Conservation (phyloP, 257 asterid species). For the Jasminum sambac region DNA sequence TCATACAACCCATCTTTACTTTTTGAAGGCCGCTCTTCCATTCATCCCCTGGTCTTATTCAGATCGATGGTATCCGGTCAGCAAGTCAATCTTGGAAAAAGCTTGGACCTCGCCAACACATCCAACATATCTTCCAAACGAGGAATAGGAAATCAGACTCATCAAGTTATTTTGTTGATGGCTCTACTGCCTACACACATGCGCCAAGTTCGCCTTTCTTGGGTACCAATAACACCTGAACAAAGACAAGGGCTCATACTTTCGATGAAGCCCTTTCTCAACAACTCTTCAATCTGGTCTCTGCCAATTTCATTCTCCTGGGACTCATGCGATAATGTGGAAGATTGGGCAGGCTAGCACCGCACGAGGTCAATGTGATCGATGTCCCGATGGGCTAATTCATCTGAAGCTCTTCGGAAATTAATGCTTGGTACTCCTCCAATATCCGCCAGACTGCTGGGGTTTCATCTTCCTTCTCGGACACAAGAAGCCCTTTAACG, state of each 20-base stretch:
- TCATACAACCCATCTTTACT: no score
- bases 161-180: neutral
- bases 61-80: neutral
- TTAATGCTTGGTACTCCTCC: no score
- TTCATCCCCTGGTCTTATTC: neutral
- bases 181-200: neutral
- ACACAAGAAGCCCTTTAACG: no score
- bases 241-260: neutral
- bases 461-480: no score
- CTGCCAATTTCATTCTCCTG: neutral
- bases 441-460: no score
- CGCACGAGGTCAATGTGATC: no score
- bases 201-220: neutral
- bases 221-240: neutral
- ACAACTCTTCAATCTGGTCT: neutral
- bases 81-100: slow-evolving; percentile 6
- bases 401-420: neutral
- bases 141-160: neutral
- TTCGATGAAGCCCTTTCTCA: neutral
- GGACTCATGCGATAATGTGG: no score
- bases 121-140: neutral
- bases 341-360: neutral
- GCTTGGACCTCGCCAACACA: neutral
- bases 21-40: slow-evolving; percentile 5
- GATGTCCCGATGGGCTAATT: neutral